phyloP scores from a whole-genome alignment of 768 basidiomycete genomes.

The Inosperma sp. region DNA sequence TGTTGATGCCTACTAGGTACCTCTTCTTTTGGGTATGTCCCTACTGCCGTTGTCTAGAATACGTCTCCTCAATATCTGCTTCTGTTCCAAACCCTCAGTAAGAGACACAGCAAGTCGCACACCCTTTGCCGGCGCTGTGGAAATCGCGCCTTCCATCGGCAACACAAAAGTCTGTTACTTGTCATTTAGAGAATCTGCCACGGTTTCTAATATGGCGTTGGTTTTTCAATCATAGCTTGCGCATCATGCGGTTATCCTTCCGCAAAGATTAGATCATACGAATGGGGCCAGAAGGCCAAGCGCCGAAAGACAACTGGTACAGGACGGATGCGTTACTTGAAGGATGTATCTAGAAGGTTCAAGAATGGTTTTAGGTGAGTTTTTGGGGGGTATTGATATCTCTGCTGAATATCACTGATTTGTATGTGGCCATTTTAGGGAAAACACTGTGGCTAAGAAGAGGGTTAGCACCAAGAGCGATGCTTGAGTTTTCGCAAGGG shows the following conservation, averaged over 20 bases:
- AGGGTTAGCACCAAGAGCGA: slow-evolving; percentile 56
- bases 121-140: slow-evolving; percentile 98
- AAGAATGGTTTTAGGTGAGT: slow-evolving; percentile 95
- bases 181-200: no score
- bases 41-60: neutral
- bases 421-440: slow-evolving; percentile 48
- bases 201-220: neutral
- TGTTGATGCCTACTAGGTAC: slow-evolving; percentile 58
- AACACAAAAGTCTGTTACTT: slow-evolving; percentile 85
- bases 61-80: neutral
- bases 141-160: slow-evolving; percentile 92
- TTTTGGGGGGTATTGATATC: neutral
- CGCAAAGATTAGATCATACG: slow-evolving; percentile 91
- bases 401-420: slow-evolving; percentile 1
- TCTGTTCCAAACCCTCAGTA: slow-evolving; percentile 46
- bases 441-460: slow-evolving; percentile 90
- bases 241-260: slow-evolving; percentile 95
- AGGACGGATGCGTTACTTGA: slow-evolving; percentile 92
- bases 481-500: slow-evolving; percentile 25
- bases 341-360: slow-evolving; percentile 89
- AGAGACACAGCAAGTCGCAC: slow-evolving; percentile 95
- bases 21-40: slow-evolving; percentile 90
- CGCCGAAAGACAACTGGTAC: slow-evolving; percentile 99
- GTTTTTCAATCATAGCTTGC: slow-evolving; percentile 56
- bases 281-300: slow-evolving; percentile 99